These are phyloP conservation scores for Abelmoschus esculentus DNA, from an alignment of 345 rosid species.

Conservation along the genomic window DNA sequence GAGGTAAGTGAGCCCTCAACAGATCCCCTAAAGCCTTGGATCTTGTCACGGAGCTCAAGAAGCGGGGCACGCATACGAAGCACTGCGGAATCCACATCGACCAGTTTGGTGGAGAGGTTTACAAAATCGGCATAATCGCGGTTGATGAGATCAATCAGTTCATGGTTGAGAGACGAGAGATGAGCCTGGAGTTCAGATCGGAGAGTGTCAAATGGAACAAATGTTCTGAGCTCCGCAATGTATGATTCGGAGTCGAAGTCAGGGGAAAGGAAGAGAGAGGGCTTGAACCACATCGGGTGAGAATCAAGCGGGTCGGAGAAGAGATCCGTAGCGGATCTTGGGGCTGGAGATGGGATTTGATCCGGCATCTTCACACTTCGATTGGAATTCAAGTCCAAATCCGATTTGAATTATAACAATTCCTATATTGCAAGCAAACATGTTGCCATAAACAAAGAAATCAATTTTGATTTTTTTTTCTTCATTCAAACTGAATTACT, in stretches of 20 bases:
- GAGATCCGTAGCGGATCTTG: conserved; percentile 77
- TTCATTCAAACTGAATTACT: neutral
- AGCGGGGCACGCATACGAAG: conserved; percentile 97
- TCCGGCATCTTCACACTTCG: conserved; percentile 35
- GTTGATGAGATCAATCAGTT: conserved; percentile 92
- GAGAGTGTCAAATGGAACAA: conserved; percentile 90
- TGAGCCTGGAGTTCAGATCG: conserved; percentile 86
- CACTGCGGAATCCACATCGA: conserved; percentile 83
- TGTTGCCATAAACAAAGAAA: neutral
- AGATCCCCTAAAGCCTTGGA: conserved; percentile 63
- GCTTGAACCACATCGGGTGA: conserved; percentile 94
- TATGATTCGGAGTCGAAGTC: conserved; percentile 80
- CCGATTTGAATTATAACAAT: neutral
- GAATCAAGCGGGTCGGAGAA: conserved; percentile 85
- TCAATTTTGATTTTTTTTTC: neutral
- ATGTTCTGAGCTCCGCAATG: conserved; percentile 90
- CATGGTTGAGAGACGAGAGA: conserved; percentile 85
- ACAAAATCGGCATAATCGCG: conserved; percentile 98
- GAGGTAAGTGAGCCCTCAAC: conserved; percentile 65
- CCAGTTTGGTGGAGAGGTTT: conserved; percentile 90
- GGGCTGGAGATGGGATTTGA: conserved; percentile 44
- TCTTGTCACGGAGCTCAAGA: conserved; percentile 80
- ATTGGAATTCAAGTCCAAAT: neutral
- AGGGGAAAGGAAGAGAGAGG: conserved; percentile 73
- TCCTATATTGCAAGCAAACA: neutral